Evolutionary conservation across 2,329 filamentous ascomycete species (phyloP).

Genomic region (Exophiala bonariae): DNA sequence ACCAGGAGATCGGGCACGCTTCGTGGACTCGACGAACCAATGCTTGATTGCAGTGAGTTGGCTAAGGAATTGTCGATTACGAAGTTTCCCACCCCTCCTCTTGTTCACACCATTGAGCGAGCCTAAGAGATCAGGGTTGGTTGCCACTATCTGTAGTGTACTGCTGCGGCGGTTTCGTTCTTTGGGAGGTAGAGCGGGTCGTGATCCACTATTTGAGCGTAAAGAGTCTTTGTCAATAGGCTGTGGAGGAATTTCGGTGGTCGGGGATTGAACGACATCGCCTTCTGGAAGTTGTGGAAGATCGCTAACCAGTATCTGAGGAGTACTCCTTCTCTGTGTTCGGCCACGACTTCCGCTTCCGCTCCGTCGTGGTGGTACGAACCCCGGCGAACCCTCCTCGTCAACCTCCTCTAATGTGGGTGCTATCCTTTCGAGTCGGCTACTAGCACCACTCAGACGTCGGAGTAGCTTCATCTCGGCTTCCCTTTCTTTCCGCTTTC

Average conservation of each 20-base stretch:
- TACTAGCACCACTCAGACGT: conserved; percentile 85
- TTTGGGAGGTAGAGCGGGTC: conserved; percentile 81
- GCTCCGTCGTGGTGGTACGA: conserved; percentile 38
- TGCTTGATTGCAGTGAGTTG: conserved; percentile 69
- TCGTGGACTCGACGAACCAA: conserved; percentile 69
- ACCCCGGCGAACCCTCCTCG: conserved; percentile 65
- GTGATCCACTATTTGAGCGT: conserved; percentile 74
- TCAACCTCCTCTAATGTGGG: conserved; percentile 76
- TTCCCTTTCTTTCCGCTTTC: conserved; percentile 82
- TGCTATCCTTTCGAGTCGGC: conserved; percentile 77
- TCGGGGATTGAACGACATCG: conserved; percentile 39
- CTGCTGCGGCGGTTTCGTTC: conserved; percentile 80
- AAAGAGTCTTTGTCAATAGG: conserved; percentile 78
- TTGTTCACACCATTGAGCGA: conserved; percentile 57
- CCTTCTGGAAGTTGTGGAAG: conserved; percentile 74
- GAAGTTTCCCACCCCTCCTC: conserved; percentile 18
- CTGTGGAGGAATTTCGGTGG: conserved; percentile 57
- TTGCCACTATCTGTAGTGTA: conserved; percentile 80
- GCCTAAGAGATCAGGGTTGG: conserved; percentile 62
- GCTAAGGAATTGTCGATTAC: conserved; percentile 46
- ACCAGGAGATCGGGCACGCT: conserved; percentile 60
- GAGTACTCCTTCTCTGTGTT: conserved; percentile 68
- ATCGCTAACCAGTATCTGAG: conserved; percentile 68
- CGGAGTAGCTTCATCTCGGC: conserved; percentile 75
- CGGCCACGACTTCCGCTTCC: conserved; percentile 67